Conservation (phyloP, 164 flowering plant genomes). For the Vitis labrusca region DNA sequence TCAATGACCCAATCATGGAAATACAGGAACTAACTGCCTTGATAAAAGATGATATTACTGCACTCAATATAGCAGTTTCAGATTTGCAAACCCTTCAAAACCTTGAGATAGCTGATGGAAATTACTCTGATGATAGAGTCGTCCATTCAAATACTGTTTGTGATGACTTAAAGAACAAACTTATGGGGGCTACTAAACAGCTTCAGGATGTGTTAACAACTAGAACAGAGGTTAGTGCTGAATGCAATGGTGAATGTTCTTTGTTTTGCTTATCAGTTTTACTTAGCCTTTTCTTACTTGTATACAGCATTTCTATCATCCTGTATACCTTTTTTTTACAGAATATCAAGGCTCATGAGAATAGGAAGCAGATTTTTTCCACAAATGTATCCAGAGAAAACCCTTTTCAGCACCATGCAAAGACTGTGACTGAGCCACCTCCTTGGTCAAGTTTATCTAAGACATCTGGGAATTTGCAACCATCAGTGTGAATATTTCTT, state of each 20-base stretch:
- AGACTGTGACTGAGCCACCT: slow-evolving; percentile 57
- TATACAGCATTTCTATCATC: background rate
- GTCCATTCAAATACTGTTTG: slow-evolving; percentile 74
- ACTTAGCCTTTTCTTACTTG: background rate
- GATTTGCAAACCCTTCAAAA: slow-evolving; percentile 72
- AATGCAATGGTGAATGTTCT: background rate
- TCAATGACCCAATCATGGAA: slow-evolving; percentile 77
- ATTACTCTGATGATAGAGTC: slow-evolving; percentile 60
- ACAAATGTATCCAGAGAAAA: slow-evolving; percentile 58
- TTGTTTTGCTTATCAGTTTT: background rate
- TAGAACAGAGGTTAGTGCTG: slow-evolving; percentile 62
- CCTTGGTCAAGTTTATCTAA: slow-evolving; percentile 70
- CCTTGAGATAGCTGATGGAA: slow-evolving; percentile 60
- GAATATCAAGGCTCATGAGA: slow-evolving; percentile 92
- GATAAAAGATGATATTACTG: slow-evolving; percentile 71
- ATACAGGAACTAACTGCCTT: slow-evolving; percentile 76
- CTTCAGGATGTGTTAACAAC: slow-evolving; percentile 78
- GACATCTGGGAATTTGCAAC: slow-evolving; percentile 37
- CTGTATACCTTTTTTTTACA: slow-evolving; percentile 20
- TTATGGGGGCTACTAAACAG: slow-evolving; percentile 80
- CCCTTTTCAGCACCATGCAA: slow-evolving; percentile 43
- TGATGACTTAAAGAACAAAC: slow-evolving; percentile 79
- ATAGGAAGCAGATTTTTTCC: slow-evolving; percentile 79
- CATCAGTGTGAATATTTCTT: slow-evolving; percentile 40
- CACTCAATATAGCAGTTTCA: slow-evolving; percentile 62